These are phyloP conservation scores for Echinochloa phyllopogon DNA, from an alignment of 176 grass and related monocot species.

Conservation along the genomic window DNA sequence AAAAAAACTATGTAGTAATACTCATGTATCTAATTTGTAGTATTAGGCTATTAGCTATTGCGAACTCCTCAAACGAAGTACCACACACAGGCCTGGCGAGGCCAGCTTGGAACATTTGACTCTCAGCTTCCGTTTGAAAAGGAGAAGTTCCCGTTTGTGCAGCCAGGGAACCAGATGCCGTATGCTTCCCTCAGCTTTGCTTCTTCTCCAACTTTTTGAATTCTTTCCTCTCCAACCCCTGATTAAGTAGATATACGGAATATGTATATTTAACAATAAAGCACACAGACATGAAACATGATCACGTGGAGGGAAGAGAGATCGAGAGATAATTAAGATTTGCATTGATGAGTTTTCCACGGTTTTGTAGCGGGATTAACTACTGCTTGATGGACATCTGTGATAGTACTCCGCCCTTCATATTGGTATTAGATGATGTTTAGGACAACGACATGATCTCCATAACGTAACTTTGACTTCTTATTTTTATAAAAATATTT, in stretches of 20 bases:
- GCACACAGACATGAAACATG: background rate
- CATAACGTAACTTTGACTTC: no score
- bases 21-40: no score
- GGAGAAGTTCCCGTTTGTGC: background rate
- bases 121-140: background rate
- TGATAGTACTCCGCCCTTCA: no score
- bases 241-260: background rate
- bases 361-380: no score
- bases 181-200: background rate
- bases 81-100: background rate
- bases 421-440: no score
- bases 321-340: no score
- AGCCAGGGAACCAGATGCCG: slow-evolving; percentile 37
- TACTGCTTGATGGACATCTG: background rate
- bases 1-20: no score
- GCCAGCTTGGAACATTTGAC: background rate
- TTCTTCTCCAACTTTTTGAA: background rate
- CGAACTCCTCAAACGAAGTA: no score
- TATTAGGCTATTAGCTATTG: no score
- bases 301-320: background rate
- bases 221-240: background rate
- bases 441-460: no score
- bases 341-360: no score
- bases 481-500: no score
- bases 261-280: background rate